Conservation (phyloP, 2,329 filamentous ascomycete species). For the Cryoendolithus antarcticus region DNA sequence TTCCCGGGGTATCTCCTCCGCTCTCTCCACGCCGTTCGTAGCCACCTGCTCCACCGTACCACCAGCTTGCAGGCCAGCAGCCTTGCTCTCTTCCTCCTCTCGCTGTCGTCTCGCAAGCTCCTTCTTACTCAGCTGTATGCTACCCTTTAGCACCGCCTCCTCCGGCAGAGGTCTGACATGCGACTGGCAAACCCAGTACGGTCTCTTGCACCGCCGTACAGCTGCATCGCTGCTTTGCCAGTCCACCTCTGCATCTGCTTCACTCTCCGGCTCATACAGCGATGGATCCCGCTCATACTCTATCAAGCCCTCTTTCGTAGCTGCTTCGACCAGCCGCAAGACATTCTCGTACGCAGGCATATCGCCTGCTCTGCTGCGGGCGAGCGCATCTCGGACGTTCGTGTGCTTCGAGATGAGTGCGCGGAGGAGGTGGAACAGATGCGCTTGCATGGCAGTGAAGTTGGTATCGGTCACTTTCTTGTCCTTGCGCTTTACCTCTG, state of each 20-base stretch:
- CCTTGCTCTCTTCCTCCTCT: conserved; percentile 10
- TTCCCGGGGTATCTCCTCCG: conserved; percentile 29
- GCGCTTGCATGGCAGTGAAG: conserved; percentile 70
- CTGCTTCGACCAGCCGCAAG: conserved; percentile 60
- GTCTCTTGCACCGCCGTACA: conserved; percentile 61
- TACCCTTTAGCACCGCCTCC: conserved; percentile 48
- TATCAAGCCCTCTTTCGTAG: conserved; percentile 58
- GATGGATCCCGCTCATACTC: conserved; percentile 45
- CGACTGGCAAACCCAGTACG: conserved; percentile 85
- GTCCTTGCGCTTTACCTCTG: conserved; percentile 8
- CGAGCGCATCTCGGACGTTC: conserved; percentile 74
- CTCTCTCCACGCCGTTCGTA: no score
- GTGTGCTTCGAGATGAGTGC: conserved; percentile 71
- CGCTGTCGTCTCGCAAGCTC: conserved; percentile 17
- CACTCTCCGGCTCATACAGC: conserved; percentile 15
- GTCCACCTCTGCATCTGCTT: conserved; percentile 18
- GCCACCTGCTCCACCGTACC: no score
- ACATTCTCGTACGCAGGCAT: conserved; percentile 67
- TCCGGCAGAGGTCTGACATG: conserved; percentile 76
- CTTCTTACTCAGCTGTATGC: conserved; percentile 22
- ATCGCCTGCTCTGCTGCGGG: conserved; percentile 54
- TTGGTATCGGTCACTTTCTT: conserved; percentile 36
- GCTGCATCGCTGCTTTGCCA: conserved; percentile 38
- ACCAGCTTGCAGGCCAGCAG: neutral
- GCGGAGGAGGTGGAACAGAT: conserved; percentile 83